Evolutionary conservation across 2,329 filamentous ascomycete genomes (phyloP), one percentile per base, ranked within the genome.

Genomic region (Cryoendolithus antarcticus): DNA sequence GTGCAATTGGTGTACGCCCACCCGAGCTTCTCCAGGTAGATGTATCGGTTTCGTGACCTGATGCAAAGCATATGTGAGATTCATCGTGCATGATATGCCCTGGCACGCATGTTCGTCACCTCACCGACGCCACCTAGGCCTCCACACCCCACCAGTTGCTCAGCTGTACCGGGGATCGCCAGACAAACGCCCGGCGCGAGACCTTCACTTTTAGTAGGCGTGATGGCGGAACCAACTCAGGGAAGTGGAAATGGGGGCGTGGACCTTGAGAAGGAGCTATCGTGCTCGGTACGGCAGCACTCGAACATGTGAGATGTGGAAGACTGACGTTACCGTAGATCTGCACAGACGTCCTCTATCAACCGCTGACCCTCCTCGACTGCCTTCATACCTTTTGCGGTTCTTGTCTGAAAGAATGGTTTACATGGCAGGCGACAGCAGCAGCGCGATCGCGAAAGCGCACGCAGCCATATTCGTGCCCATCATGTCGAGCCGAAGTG

Each of bases 361-460:
- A 61, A 45, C 60, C 60, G 19, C 48, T 62, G 34, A 61, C 60
- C 12, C 50, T 61, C 32, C 58, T 61, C 47, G 57, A 62, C 48
- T 60, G 59, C 44, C 49, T 62, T 21, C 57, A 60, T 43, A 95
- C 89, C 34, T 98, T 93, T 62, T 98, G 91, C 67, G 91, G 88
- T 47, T 82, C 84, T 30, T 98, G 91, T 58, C 62, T 96, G 43
- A 94, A 93, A 61, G 86, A 93, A 66, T 98, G 91, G 91, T 98
- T 96, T 59, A 67, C 70, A 46, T 91, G 78, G 62, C 86, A 94
- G 60, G 78, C 79, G 30, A 67, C 70, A 24, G 68, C 70, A 9
- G 72, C 72, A 32, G 72, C 71, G 46, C 64, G 61, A 42, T 62
- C 38, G 55, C 70, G 49, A 54, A 45, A 48, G 6, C 71, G 52